A percentile compares a stretch with the other conserved stretches of the same genome.
These are phyloP conservation scores for Nyctanthes arbortristis DNA, from an alignment of 257 asterid species.

Conservation along the genomic window DNA sequence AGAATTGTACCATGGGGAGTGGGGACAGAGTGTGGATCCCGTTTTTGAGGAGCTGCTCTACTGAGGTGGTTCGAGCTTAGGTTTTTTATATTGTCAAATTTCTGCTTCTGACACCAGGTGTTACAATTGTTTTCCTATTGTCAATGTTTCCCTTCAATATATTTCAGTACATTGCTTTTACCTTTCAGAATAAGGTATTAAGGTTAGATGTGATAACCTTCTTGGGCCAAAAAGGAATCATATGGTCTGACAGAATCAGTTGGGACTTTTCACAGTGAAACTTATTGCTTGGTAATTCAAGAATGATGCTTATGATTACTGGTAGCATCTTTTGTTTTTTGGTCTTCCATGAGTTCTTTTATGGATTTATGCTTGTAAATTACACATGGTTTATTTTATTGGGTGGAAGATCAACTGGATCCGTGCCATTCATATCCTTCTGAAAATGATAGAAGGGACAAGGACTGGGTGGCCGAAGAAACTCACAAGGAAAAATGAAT, in stretches of 20 bases:
- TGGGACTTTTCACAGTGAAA: background rate
- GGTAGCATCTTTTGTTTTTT: too few relatives aligned
- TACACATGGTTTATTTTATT: too few relatives aligned
- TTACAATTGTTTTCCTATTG: background rate
- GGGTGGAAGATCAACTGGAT: too few relatives aligned
- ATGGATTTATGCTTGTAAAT: too few relatives aligned
- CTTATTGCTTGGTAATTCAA: background rate
- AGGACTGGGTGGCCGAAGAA: too few relatives aligned
- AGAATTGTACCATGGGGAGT: conserved; percentile 82
- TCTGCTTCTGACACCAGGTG: background rate
- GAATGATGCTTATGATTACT: background rate
- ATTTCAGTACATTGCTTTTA: too few relatives aligned
- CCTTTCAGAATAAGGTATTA: too few relatives aligned
- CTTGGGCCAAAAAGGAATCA: background rate
- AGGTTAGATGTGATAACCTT: background rate
- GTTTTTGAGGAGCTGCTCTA: conserved; percentile 89
- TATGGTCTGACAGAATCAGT: conserved; percentile 10
- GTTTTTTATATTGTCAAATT: background rate
- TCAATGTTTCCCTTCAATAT: too few relatives aligned
- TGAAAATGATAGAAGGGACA: too few relatives aligned
- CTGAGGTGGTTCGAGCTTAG: conserved; percentile 30
- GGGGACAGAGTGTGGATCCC: conserved; percentile 85
- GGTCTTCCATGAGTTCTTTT: too few relatives aligned
- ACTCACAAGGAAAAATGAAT: too few relatives aligned
- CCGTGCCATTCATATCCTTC: too few relatives aligned